phyloP scores from a whole-genome alignment of 148 eudicot genomes.

The Rhododendron henanense region DNA sequence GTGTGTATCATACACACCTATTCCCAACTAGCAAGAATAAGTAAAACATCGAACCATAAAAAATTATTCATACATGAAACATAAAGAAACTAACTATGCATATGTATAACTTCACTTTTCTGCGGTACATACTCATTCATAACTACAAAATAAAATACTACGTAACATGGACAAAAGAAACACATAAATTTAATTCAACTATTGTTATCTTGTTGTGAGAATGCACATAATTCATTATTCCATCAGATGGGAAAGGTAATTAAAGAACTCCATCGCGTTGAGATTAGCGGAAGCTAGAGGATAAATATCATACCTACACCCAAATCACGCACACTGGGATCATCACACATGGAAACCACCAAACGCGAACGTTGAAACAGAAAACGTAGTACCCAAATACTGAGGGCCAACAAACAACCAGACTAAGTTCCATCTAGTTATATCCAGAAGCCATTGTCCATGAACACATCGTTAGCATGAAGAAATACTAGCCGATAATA shows the following conservation, averaged over 20 bases:
- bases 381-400: not conserved
- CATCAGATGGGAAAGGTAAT: not conserved
- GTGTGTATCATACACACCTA: not conserved
- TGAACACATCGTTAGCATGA: not conserved
- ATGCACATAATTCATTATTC: not conserved
- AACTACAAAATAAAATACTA: not conserved
- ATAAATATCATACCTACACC: no score
- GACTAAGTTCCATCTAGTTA: not conserved
- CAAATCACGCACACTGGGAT: not conserved
- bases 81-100: not conserved
- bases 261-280: not conserved
- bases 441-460: not conserved
- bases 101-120: not conserved
- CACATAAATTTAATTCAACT: not conserved
- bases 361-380: not conserved
- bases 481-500: no score
- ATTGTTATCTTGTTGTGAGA: not conserved
- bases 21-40: not conserved
- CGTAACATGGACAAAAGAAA: not conserved
- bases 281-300: not conserved
- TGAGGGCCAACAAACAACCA: not conserved
- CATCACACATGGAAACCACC: not conserved
- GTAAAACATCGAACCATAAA: not conserved
- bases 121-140: not conserved
- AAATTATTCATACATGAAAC: no score